Base-by-base conservation (phyloP, 345 rosid species). In the Garcia nutans region DNA sequence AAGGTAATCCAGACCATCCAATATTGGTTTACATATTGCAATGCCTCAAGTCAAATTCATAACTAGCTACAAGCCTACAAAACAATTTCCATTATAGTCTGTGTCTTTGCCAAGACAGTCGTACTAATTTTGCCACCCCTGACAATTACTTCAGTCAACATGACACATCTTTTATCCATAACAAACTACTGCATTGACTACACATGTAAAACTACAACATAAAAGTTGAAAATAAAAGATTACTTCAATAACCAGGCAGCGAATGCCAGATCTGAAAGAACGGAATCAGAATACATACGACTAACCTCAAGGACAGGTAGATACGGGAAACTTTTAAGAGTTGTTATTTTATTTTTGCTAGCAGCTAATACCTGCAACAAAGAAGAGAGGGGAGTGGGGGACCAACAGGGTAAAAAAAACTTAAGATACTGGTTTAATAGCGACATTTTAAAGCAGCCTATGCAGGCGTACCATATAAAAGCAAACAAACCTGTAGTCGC, bases 341-440 rank as follows among this genome's bases (percentile, higher is more conserved):
- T 95, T 75, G 93, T 84, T 85, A 95, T 93, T 87, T 79, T 93
- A 85, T 95, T 95, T 89, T 90, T 95, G 85, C 99, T 95, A 68
- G 99, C 98, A 81, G 99, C 99, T 79, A 95, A 85, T 58, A 95
- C 99, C 99, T 95, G 84, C 26, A 74, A 67, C 7, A 12, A 49
- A 17, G 19, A 15, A 60, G 56, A 56, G 64, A 58, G n/a, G 57
- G 71, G 73, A 69, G 70, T 28, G 50, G 50, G 10, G 50, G 7
- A 3, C 41, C 41, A 37, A 37, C 41, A 47, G 2, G 50, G 50
- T 47, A 0, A 47, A 47, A 8, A 45, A 47, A 9, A 8, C 0
- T 58, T 26, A 76, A 68, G 60, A 42, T 67, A 20, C 23, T 26
- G 47, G 63, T 61, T 22, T 37, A 59, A 65, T 62, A 41, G 20